phyloP scores from a whole-genome alignment of 2,329 filamentous ascomycete species.

The Sphaerostilbella broomeana region DNA sequence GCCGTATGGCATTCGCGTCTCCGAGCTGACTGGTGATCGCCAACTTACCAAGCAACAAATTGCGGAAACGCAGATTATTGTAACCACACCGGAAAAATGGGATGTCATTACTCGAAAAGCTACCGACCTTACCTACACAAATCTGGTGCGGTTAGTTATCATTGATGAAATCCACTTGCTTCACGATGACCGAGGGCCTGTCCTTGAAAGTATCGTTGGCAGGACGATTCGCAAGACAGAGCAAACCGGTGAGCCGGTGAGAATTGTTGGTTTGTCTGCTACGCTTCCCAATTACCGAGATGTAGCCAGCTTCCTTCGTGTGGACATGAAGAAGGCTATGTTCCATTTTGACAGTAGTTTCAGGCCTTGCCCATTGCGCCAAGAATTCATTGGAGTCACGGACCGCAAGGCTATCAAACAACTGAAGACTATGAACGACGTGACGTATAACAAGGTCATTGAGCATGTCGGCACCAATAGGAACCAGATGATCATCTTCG shows the following conservation, averaged over 20 bases:
- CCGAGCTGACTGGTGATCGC: conserved; percentile 95
- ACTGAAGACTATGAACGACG: conserved; percentile 98
- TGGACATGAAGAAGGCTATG: conserved; percentile 75
- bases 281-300: conserved; percentile 95
- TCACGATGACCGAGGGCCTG: conserved; percentile 93
- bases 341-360: conserved; percentile 97
- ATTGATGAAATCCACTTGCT: conserved; percentile 98
- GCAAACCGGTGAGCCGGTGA: conserved; percentile 87
- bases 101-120: conserved; percentile 98
- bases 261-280: conserved; percentile 86
- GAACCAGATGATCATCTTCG: conserved; percentile 98
- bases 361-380: conserved; percentile 86
- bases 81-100: conserved; percentile 98
- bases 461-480: conserved; percentile 89
- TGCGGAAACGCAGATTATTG: conserved; percentile 93
- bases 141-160: conserved; percentile 89
- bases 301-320: conserved; percentile 89
- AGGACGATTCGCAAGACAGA: conserved; percentile 89
- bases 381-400: conserved; percentile 95
- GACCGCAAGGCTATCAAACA: conserved; percentile 99
- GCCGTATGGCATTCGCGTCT: conserved; percentile 83
- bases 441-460: conserved; percentile 94
- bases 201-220: conserved; percentile 93
- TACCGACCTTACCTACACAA: conserved; percentile 93
- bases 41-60: conserved; percentile 99